Evolutionary conservation across 2,329 filamentous ascomycete species (phyloP).

Genomic region (Cladorrhinum sp.): DNA sequence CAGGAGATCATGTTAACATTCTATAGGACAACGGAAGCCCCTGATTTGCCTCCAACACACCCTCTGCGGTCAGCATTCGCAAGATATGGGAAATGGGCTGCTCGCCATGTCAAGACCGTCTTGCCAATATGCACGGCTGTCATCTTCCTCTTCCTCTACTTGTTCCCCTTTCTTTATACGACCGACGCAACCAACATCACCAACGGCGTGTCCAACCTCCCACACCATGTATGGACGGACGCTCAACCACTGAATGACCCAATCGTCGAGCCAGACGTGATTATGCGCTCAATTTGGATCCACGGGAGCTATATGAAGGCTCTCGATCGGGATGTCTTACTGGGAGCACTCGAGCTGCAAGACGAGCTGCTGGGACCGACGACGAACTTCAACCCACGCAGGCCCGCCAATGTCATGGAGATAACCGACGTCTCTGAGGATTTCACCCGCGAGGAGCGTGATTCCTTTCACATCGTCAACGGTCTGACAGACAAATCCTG

Average conservation of each 20-base stretch:
- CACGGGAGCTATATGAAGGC: slow-evolving; percentile 79
- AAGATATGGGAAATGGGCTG: slow-evolving; percentile 67
- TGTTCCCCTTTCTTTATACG: slow-evolving; percentile 71
- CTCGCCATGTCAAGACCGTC: slow-evolving; percentile 70
- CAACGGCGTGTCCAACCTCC: slow-evolving; percentile 67
- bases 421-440: slow-evolving; percentile 29
- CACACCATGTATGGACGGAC: slow-evolving; percentile 78
- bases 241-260: slow-evolving; percentile 59
- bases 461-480: slow-evolving; percentile 57
- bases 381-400: slow-evolving; percentile 51
- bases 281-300: slow-evolving; percentile 79
- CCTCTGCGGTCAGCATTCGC: slow-evolving; percentile 63
- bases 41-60: slow-evolving; percentile 60
- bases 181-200: slow-evolving; percentile 69
- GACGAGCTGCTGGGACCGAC: slow-evolving; percentile 64
- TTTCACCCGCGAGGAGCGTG: slow-evolving; percentile 46
- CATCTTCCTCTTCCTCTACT: slow-evolving; percentile 68
- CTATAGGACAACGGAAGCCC: slow-evolving; percentile 69
- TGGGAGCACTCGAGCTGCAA: slow-evolving; percentile 66
- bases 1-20: slow-evolving; percentile 18
- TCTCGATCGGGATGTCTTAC: slow-evolving; percentile 61
- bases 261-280: slow-evolving; percentile 61
- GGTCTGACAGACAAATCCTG: slow-evolving; percentile 62
- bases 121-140: slow-evolving; percentile 71
- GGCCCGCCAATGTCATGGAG: slow-evolving; percentile 29